Base-by-base conservation (phyloP, 2,329 filamentous ascomycete genomes). In the Colletotrichum tamarilloi region DNA sequence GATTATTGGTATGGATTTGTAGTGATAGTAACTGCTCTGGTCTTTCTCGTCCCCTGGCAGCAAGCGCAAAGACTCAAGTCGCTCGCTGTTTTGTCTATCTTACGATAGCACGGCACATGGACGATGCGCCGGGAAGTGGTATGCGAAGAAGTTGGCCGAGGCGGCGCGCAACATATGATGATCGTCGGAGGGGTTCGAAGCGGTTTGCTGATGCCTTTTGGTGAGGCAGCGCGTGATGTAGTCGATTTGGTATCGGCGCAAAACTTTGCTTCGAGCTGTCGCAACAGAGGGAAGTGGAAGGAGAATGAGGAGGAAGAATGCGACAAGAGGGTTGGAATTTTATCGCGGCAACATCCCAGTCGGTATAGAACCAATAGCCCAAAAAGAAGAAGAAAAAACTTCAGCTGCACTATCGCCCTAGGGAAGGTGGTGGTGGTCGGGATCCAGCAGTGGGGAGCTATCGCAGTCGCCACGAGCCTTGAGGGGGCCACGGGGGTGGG, bases 61-160 rank as follows among this genome's bases (percentile, higher is more conserved):
- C 89, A 90, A 90, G 88, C 89, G 89, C 89, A 91, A 91, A 91
- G 89, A 91, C 89, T 88, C 77, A 91, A 91, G 89, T 91, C 89
- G 89, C 89, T 83, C 88, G 88, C 88, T 82, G 83, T 76, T 78
- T 69, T 76, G 79, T 77, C 81, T 87, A 88, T 82, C 78, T 81
- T 76, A 74, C 58, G 62, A 71, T 76, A 70, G 76, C 72, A 71
- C 78, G 84, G 84, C 85, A 83, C 86, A 88, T 88, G 76, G 76
- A 81, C 62, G 76, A 80, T 81, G 83, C 79, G 84, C 82, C 82
- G 64, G 60, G 46, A 80, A 77, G 67, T 74, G 72, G 65, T 62
- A 12, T 68, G 59, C 67, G 75, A 63, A 75, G 73, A 74, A 58
- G 72, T 55, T 53, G 65, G 59, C 30, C 58, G 67, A 46, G 68